These are phyloP conservation scores for Symbiodinium natans DNA, from an alignment of 73 alveolate genomes.

Conservation along the genomic window DNA sequence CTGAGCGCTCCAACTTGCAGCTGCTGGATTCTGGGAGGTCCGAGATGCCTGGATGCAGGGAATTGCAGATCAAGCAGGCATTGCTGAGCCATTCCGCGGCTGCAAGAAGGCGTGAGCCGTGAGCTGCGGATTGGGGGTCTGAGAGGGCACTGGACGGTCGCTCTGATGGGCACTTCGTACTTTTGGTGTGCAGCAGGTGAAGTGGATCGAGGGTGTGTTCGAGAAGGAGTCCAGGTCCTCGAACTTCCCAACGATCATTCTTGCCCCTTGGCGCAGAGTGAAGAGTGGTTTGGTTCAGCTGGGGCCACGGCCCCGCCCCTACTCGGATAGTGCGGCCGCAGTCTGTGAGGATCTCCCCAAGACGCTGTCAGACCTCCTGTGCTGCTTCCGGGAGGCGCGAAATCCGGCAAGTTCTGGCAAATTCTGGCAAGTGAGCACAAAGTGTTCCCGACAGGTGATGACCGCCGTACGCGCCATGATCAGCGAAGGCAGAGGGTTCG, in stretches of 20 bases:
- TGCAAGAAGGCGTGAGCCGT: conserved; percentile 47
- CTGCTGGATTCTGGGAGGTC: conserved; percentile 4
- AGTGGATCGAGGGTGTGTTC: conserved; percentile 78
- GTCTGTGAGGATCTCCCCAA: conserved; percentile 34
- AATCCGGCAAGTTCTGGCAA: not conserved
- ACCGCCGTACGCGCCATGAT: conserved; percentile 75
- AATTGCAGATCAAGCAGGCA: conserved; percentile 15
- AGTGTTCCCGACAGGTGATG: conserved; percentile 13
- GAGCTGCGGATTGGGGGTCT: not conserved
- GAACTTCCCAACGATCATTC: conserved; percentile 58
- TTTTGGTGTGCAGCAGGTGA: conserved; percentile 5
- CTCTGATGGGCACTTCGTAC: not conserved
- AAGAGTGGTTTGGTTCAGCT: too few relatives aligned
- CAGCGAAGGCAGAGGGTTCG: conserved; percentile 59
- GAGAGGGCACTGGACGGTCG: not conserved
- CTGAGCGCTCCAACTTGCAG: not conserved
- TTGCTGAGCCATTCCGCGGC: conserved; percentile 74
- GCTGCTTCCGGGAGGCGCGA: conserved; percentile 47
- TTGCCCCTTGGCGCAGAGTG: not conserved
- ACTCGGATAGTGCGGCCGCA: too few relatives aligned
- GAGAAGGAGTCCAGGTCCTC: conserved; percentile 55
- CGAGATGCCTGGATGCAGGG: conserved; percentile 73
- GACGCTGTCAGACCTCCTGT: conserved; percentile 39
- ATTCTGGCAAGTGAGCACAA: not conserved
- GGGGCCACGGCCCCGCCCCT: too few relatives aligned